Evolutionary conservation across 805 yeast species (phyloP).

Genomic region (Candida berthetii): DNA sequence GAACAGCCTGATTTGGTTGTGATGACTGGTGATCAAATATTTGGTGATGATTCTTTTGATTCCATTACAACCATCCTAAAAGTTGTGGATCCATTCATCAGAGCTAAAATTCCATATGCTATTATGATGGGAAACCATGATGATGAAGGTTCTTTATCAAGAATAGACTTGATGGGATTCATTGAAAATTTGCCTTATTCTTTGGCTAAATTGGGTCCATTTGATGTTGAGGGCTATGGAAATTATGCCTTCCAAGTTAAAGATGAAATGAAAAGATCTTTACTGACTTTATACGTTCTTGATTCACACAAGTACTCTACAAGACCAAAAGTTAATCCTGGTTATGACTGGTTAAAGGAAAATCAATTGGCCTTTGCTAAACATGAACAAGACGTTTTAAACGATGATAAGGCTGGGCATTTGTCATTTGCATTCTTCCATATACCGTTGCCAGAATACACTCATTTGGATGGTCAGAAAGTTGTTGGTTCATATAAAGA

Average conservation of each 20-base stretch:
- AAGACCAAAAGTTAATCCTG: constrained; percentile 60
- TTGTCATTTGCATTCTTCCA: constrained; percentile 90
- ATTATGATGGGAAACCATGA: constrained; percentile 90
- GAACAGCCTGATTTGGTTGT: constrained; percentile 82
- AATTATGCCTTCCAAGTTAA: constrained; percentile 60
- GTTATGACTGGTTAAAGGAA: constrained; percentile 83
- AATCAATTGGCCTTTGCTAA: constrained; percentile 57
- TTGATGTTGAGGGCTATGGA: constrained; percentile 72
- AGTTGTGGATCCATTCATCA: constrained; percentile 60
- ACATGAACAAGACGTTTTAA: constrained; percentile 23
- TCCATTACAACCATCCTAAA: constrained; percentile 72
- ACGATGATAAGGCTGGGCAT: constrained; percentile 29
- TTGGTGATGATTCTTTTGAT: constrained; percentile 71
- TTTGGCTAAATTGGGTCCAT: constrained; percentile 56
- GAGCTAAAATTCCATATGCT: constrained; percentile 69
- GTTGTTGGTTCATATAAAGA: constrained; percentile 65
- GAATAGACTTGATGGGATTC: constrained; percentile 56
- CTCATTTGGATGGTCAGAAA: constrained; percentile 33
- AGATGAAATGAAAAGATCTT: constrained; percentile 32
- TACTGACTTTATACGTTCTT: constrained; percentile 62
- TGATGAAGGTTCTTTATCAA: constrained; percentile 68
- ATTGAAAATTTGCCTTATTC: constrained; percentile 62
- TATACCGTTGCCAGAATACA: constrained; percentile 86
- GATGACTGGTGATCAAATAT: constrained; percentile 82
- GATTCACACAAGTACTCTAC: constrained; percentile 80